Evolutionary conservation across 768 basidiomycete species (phyloP).

Genomic region (Plicaturopsis crispa): DNA sequence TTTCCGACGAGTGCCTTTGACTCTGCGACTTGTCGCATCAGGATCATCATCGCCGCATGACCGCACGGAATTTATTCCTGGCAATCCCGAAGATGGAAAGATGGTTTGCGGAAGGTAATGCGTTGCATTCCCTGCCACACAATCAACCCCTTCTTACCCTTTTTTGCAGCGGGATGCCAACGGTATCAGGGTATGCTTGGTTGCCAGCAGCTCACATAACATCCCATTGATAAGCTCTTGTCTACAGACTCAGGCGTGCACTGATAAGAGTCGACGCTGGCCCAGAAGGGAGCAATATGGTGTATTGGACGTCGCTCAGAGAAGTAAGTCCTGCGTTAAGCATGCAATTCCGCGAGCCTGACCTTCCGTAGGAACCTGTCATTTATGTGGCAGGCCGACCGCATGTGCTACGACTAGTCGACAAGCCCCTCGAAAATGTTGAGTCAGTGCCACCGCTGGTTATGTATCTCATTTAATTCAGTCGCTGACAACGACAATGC

Average conservation of each 20-base stretch:
- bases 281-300: slow-evolving; percentile 63
- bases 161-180: slow-evolving; percentile 83
- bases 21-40: slow-evolving; percentile 25
- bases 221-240: slow-evolving; percentile 2
- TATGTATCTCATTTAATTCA: neutral
- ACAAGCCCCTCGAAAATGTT: slow-evolving; percentile 88
- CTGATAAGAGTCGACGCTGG: slow-evolving; percentile 75
- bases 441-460: slow-evolving; percentile 48
- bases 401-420: slow-evolving; percentile 83
- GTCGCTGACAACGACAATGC: too few species aligned
- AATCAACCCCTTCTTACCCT: slow-evolving; percentile 2
- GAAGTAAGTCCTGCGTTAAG: slow-evolving; percentile 44
- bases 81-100: slow-evolving; percentile 34
- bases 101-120: slow-evolving; percentile 74
- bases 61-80: slow-evolving; percentile 28
- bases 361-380: slow-evolving; percentile 69
- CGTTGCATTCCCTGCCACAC: neutral
- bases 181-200: slow-evolving; percentile 64
- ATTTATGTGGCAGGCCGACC: slow-evolving; percentile 82
- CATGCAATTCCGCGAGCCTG: neutral
- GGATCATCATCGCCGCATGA: slow-evolving; percentile 21
- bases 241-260: slow-evolving; percentile 64
- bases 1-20: slow-evolving; percentile 76
- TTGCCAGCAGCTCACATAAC: too few species aligned
- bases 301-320: slow-evolving; percentile 93